A percentile compares a stretch with the other conserved stretches of the same genome.
These are phyloP conservation scores for Cenococcum geophilum DNA, from an alignment of 495 filamentous ascomycete genomes.

Conservation along the genomic window DNA sequence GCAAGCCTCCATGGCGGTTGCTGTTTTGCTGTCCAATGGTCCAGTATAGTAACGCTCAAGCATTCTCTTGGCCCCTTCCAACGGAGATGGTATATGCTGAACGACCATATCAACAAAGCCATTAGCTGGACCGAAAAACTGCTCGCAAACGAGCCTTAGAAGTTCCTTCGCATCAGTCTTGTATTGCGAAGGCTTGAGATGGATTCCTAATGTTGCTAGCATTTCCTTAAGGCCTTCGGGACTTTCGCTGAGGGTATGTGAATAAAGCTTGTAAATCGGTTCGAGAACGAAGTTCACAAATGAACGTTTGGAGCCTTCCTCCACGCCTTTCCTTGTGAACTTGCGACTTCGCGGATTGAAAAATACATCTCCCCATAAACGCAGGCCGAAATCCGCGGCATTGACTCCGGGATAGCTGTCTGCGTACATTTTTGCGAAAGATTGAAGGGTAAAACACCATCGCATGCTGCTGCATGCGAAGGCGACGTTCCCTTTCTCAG, in stretches of 20 bases:
- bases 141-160: constrained; percentile 81
- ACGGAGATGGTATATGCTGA: constrained; percentile 82
- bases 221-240: constrained; percentile 79
- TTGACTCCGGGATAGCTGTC: constrained; percentile 79
- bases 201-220: constrained; percentile 72
- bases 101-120: constrained; percentile 96
- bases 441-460: constrained; percentile 91
- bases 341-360: constrained; percentile 85
- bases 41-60: constrained; percentile 89
- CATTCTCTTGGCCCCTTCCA: constrained; percentile 67
- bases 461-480: constrained; percentile 91
- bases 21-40: constrained; percentile 82
- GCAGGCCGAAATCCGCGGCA: constrained; percentile 64
- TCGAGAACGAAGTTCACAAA: constrained; percentile 96
- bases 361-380: constrained; percentile 96
- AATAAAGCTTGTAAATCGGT: constrained; percentile 96
- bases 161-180: constrained; percentile 84
- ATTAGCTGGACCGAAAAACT: constrained; percentile 85
- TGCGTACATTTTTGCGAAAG: constrained; percentile 93
- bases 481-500: constrained; percentile 93
- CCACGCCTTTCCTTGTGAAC: constrained; percentile 80
- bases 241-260: constrained; percentile 88
- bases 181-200: constrained; percentile 84
- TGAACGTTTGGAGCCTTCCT: constrained; percentile 72
- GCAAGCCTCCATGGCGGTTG: constrained; percentile 70